phyloP scores from a whole-genome alignment of 176 grass and related monocot genomes.

The Juncus effusus region DNA sequence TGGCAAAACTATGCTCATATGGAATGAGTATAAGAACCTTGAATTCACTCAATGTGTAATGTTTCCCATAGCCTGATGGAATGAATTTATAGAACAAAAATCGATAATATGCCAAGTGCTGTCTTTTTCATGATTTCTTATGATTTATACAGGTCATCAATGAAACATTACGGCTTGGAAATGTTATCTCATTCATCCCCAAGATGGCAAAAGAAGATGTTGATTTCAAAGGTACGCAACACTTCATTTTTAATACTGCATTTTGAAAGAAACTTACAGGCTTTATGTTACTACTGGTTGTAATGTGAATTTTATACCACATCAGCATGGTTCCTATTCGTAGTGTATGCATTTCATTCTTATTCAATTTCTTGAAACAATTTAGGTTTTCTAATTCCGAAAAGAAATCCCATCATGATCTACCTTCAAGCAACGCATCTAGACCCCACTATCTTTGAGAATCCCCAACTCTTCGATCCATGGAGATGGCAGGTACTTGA shows the following conservation, averaged over 20 bases:
- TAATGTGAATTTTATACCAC: too few species aligned
- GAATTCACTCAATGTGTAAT: slow-evolving; percentile 33
- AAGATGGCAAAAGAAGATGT: slow-evolving; percentile 25
- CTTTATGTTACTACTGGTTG: too few species aligned
- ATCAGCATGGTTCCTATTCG: too few species aligned
- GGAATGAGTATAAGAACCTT: slow-evolving; percentile 35
- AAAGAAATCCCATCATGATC: slow-evolving; percentile 13
- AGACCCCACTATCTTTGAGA: slow-evolving; percentile 23
- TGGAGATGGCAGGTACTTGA: slow-evolving; percentile 36
- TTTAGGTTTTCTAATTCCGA: slow-evolving; percentile 24
- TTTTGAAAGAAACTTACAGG: too few species aligned
- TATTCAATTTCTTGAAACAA: not conserved
- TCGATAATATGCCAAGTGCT: too few species aligned
- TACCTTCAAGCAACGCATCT: slow-evolving; percentile 23
- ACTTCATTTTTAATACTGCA: too few species aligned
- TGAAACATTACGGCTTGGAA: slow-evolving; percentile 30
- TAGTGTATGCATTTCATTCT: not conserved
- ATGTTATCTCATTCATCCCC: not conserved
- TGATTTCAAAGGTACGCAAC: slow-evolving; percentile 17
- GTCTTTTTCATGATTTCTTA: too few species aligned
- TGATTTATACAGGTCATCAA: slow-evolving; percentile 9
- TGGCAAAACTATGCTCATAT: slow-evolving; percentile 5
- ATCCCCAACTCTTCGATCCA: slow-evolving; percentile 29
- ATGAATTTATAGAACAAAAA: too few species aligned
- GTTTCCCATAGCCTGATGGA: not conserved